Evolutionary conservation across 2,329 filamentous ascomycete genomes (phyloP), one percentile per base, ranked within the genome.

Genomic region (Diaporthe batatas): DNA sequence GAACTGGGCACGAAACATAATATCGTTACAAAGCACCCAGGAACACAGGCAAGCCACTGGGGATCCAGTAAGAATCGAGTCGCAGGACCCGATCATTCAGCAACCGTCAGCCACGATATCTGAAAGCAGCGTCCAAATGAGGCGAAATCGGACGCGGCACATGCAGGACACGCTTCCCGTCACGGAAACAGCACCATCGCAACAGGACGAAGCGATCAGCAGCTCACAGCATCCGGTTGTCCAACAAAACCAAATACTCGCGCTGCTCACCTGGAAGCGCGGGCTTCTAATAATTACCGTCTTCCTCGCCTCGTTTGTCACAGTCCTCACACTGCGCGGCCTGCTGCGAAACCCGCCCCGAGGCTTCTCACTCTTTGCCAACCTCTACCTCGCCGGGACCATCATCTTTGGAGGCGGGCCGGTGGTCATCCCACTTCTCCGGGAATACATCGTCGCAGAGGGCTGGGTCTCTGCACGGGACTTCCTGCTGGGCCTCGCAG

Each of bases 341-440:
- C 85, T 77, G 74, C 81, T 82, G 62, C 72, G 80, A 0, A 54
- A 78, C 12, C 81, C 81, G 0, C 84, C 89, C 0, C 81, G 90
- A 0, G 80, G 86, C 0, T 90, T 90, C 76, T 84, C 87, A 62
- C 86, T 94, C 32, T 94, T 94, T 76, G 85, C 91, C 6, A 94
- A 93, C 79, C 88, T 94, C 82, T 94, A 92, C 77, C 89, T 94
- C 0, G 92, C 92, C 0, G 92, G 92, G 0, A 94, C 92, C 1
- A 88, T 91, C 72, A 91, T 91, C 75, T 90, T 91, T 65, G 90
- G 90, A 4, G 90, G 90, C 2, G 90, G 90, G 0, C 90, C 90
- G 0, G 90, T 92, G 0, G 90, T 92, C 0, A 91, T 92, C 57
- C 90, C 91, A 0, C 84, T 92, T 0, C 83, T 92, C 1, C 84